Conservation (phyloP, 192 early-diverging fungal genomes). For the Rhizophagus prolifer region DNA sequence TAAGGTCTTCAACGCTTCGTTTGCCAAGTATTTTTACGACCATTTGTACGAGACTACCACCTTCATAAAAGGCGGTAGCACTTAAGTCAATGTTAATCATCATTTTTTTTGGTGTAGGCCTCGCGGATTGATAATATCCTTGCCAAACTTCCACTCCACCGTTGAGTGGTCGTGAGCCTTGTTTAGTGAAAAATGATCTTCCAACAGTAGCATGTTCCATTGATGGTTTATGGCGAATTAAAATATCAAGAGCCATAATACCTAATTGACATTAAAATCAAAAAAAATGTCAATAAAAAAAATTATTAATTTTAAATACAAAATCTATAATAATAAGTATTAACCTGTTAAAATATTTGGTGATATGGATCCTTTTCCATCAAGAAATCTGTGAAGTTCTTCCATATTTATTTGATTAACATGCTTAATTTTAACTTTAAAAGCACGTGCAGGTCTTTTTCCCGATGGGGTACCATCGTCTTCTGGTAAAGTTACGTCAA, state of each 20-base stretch:
- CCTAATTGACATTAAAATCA: slow-evolving; percentile 29
- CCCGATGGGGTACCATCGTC: slow-evolving; percentile 33
- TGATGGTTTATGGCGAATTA: slow-evolving; percentile 82
- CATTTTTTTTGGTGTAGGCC: slow-evolving; percentile 54
- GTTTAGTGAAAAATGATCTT: slow-evolving; percentile 87
- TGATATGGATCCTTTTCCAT: slow-evolving; percentile 32
- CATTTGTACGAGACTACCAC: slow-evolving; percentile 70
- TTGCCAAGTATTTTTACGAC: slow-evolving; percentile 63
- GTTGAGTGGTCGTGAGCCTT: slow-evolving; percentile 44
- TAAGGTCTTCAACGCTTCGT: slow-evolving; percentile 48
- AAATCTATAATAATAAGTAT: slow-evolving; percentile 33
- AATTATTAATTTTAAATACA: neutral
- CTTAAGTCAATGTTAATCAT: slow-evolving; percentile 74
- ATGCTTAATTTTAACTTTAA: slow-evolving; percentile 67
- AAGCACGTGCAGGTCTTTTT: slow-evolving; percentile 50
- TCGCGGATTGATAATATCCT: slow-evolving; percentile 88
- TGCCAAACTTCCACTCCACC: slow-evolving; percentile 91
- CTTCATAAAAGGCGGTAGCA: slow-evolving; percentile 66
- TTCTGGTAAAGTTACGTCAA: slow-evolving; percentile 56
- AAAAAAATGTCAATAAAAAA: neutral
- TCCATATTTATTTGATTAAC: slow-evolving; percentile 66
- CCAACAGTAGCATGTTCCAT: slow-evolving; percentile 75
- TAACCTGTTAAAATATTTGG: slow-evolving; percentile 46
- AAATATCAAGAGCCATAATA: slow-evolving; percentile 74
- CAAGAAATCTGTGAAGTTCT: slow-evolving; percentile 55